These are phyloP conservation scores for Leishmania aethiopica DNA, from an alignment of 208 protist genomes.

Conservation along the genomic window DNA sequence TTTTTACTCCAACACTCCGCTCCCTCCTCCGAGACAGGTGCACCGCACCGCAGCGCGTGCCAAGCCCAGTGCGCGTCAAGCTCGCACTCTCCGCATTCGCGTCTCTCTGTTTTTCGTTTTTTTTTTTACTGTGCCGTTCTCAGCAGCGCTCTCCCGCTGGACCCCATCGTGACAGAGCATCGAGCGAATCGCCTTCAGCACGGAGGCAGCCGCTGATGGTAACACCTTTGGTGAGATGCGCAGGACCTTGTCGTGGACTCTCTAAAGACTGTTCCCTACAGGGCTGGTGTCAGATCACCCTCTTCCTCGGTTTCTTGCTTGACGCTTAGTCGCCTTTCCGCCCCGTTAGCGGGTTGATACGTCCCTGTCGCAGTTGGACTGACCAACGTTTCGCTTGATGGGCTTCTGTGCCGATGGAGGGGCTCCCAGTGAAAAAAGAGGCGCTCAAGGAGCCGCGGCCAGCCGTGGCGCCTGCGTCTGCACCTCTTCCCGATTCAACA, in stretches of 20 bases:
- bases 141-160: neutral
- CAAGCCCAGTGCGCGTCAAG: neutral
- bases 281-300: neutral
- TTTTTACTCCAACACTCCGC: too few species aligned
- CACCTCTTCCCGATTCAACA: neutral
- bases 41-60: neutral
- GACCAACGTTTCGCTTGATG: neutral
- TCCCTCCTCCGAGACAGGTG: neutral
- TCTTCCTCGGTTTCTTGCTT: neutral
- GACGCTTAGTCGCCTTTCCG: neutral
- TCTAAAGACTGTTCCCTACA: neutral
- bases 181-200: neutral
- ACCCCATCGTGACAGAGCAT: neutral
- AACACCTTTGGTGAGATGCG: neutral
- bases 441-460: neutral
- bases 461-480: neutral
- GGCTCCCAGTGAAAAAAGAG: neutral
- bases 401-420: neutral
- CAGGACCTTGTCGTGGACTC: neutral
- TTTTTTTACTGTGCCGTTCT: neutral
- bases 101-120: neutral
- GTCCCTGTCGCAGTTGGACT: neutral
- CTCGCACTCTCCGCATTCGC: neutral
- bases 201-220: neutral
- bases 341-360: neutral